A percentile compares a stretch with the other conserved stretches of the same genome.
These are phyloP conservation scores for Mesembryanthemum crystallinum DNA, from an alignment of 148 eudicot species.

Conservation along the genomic window DNA sequence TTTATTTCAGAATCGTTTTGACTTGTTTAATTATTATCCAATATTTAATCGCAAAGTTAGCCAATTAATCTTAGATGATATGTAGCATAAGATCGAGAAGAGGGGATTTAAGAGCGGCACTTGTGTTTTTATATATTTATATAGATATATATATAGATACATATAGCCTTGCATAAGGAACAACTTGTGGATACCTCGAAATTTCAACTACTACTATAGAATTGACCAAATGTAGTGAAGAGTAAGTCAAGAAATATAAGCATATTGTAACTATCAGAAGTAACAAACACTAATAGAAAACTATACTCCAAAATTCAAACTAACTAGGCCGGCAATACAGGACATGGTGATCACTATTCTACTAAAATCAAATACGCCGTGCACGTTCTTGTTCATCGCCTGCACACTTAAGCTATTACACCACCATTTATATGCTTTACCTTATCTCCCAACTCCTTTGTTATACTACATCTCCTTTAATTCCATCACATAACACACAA, in stretches of 20 bases:
- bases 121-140: no score
- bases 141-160: no score
- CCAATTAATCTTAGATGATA: no score
- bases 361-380: background rate
- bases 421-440: background rate
- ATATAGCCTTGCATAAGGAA: no score
- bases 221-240: conserved; percentile 9
- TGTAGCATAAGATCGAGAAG: no score
- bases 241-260: background rate
- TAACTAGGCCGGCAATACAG: conserved; percentile 16
- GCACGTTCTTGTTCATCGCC: conserved; percentile 22
- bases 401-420: background rate
- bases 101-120: no score
- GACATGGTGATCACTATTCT: conserved; percentile 25
- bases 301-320: background rate
- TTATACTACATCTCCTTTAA: background rate
- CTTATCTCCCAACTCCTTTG: background rate
- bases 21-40: no score
- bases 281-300: background rate
- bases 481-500: background rate
- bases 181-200: no score
- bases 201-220: background rate
- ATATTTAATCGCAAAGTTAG: no score
- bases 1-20: no score
- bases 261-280: background rate